A percentile compares a stretch with the other conserved stretches of the same genome.
These are phyloP conservation scores for Paracoccidioides lutzii DNA, from an alignment of 2,329 filamentous ascomycete species.

Conservation along the genomic window DNA sequence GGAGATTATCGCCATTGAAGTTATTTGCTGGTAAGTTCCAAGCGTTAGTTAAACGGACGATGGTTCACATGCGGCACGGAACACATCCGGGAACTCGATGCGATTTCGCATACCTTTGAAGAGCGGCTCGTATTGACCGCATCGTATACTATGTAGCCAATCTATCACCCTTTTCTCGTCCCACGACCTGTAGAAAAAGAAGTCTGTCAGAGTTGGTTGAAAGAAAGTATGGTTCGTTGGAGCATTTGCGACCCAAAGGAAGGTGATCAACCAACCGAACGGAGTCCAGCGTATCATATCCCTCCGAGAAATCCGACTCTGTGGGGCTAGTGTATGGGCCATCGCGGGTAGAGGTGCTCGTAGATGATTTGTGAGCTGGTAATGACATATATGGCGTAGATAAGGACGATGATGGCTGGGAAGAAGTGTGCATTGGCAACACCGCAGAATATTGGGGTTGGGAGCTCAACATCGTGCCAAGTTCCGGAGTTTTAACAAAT, in stretches of 20 bases:
- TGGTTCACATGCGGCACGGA: neutral
- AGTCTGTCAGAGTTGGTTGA: neutral
- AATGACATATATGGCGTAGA: conserved; percentile 17
- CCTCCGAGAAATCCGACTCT: conserved; percentile 82
- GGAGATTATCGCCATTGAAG: conserved; percentile 90
- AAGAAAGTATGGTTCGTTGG: neutral
- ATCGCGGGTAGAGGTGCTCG: conserved; percentile 21
- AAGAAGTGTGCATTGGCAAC: conserved; percentile 7
- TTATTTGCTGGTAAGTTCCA: conserved; percentile 53
- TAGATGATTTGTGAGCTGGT: conserved; percentile 18
- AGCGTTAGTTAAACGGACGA: conserved; percentile 1
- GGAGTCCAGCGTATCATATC: conserved; percentile 57
- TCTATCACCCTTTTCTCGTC: conserved; percentile 84
- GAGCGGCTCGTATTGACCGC: conserved; percentile 80
- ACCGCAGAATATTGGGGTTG: conserved; percentile 27
- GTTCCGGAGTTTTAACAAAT: neutral
- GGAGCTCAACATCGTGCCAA: conserved; percentile 28
- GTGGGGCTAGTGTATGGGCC: conserved; percentile 63
- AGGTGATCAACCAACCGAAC: conserved; percentile 46
- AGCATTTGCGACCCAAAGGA: neutral
- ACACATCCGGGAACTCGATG: neutral
- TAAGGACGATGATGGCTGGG: neutral
- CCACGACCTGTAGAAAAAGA: conserved; percentile 47
- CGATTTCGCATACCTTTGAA: conserved; percentile 48
- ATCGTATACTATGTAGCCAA: conserved; percentile 83